Evolutionary conservation across 116 monocot genomes (phyloP).

Genomic region (Cymodocea nodosa): DNA sequence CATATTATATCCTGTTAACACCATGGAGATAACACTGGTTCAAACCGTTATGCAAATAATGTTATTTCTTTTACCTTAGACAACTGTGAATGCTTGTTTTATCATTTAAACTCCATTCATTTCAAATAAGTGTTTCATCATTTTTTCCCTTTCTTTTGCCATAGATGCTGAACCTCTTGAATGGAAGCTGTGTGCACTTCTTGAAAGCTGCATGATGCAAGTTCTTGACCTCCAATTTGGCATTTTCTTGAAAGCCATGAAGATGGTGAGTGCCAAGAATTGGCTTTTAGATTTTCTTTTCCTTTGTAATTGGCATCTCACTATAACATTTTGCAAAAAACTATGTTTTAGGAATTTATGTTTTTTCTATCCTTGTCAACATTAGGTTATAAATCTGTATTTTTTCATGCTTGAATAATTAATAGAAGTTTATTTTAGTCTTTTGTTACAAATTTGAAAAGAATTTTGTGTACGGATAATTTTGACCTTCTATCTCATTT

Average conservation of each 20-base stretch:
- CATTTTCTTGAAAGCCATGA: conserved; percentile 36
- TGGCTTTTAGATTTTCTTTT: neutral
- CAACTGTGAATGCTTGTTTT: too few species aligned
- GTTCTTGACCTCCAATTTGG: conserved; percentile 71
- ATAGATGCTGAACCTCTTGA: conserved; percentile 37
- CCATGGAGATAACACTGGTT: too few species aligned
- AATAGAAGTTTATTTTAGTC: neutral
- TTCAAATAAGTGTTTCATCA: neutral
- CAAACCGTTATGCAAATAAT: too few species aligned
- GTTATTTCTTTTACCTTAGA: too few species aligned
- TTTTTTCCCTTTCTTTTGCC: conserved; percentile 4
- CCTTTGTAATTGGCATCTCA: neutral
- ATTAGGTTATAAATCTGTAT: neutral
- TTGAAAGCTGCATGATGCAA: conserved; percentile 31
- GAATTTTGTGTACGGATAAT: neutral
- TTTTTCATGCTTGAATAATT: neutral
- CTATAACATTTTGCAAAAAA: neutral
- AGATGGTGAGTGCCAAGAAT: conserved; percentile 47
- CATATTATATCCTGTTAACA: too few species aligned
- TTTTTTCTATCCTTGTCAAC: neutral
- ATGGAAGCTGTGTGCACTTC: conserved; percentile 65
- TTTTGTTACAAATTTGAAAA: neutral
- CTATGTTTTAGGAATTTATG: neutral
- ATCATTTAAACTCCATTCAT: too few species aligned
- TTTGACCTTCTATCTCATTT: neutral